These are phyloP conservation scores for Solanum bukasovii DNA, from an alignment of 257 asterid genomes.

Conservation along the genomic window DNA sequence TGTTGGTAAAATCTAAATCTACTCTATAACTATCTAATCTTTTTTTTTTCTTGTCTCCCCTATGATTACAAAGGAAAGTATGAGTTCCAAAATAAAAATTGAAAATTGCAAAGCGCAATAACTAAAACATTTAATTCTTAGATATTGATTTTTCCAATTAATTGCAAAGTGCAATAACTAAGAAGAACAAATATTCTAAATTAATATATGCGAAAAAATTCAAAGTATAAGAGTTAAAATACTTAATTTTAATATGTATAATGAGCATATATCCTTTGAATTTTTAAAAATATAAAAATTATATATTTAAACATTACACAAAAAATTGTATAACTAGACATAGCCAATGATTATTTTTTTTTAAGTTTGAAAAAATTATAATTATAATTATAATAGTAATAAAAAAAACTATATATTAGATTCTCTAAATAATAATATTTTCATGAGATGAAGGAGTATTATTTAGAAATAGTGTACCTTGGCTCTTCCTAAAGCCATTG, in stretches of 20 bases:
- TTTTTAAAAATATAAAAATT: not conserved
- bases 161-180: not conserved
- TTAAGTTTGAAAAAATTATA: not conserved
- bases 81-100: not conserved
- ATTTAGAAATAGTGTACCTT: conserved; percentile 34
- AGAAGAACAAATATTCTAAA: not conserved
- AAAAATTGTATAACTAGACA: not conserved
- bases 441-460: not conserved
- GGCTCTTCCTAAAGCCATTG: conserved; percentile 72
- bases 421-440: not conserved
- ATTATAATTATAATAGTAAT: not conserved
- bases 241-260: not conserved
- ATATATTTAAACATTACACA: not conserved
- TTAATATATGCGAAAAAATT: too few species aligned
- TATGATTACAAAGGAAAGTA: not conserved
- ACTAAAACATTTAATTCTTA: not conserved
- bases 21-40: not conserved
- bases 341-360: not conserved
- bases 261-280: not conserved
- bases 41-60: not conserved
- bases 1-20: not conserved
- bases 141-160: not conserved
- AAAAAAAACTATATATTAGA: not conserved
- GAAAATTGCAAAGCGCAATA: not conserved
- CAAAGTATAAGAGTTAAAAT: not conserved